Evolutionary conservation across 192 early-diverging fungal genomes (phyloP), one percentile per base, ranked within the genome.

Genomic region (Entophlyctis helioformis): DNA sequence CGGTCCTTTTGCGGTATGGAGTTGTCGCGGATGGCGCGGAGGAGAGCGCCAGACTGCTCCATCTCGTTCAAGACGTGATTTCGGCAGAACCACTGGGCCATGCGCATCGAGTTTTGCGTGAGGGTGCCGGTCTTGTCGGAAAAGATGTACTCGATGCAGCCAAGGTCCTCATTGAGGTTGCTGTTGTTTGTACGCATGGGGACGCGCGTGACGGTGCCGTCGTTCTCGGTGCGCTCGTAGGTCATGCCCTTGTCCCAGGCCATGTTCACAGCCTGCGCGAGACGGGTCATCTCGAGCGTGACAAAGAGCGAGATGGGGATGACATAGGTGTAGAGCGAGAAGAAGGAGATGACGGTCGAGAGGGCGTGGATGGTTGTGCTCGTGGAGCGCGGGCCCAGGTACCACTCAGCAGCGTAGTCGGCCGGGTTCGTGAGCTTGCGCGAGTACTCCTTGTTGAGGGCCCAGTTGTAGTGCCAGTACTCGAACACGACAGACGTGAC

Each of bases 141-240:
- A 43, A 94, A 94, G 9, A 94, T 68, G 49, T 89, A 89, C 44
- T 83, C 76, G 42, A 94, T 83, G 52, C 79, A 76, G 23, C 85
- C 88, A 23, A 94, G 64, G 44, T 94, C 90, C 59, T 94, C 90
- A 55, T 75, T 75, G 50, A 75, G 50, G 42, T 66, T 66, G 35
- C 58, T 56, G 60, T 75, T 75, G 51, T 69, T 69, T 23, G 60
- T 65, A 22, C 47, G 46, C 62, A 62, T 57, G 35, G 39, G 38
- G 24, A 57, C 42, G n/a, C 48, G 51, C 22, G 34, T 23, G 35
- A 54, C 24, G 34, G 54, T 24, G 24, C 56, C 53, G 24, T 58
- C 54, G 25, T 36, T 53, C 21, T 50, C 26, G 10, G 26, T 34
- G 10, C 33, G 36, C 16, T 27, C 33, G 41, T 49, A 39, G 19